Conservation (phyloP, 116 monocot species). For the Posidonia oceanica region DNA sequence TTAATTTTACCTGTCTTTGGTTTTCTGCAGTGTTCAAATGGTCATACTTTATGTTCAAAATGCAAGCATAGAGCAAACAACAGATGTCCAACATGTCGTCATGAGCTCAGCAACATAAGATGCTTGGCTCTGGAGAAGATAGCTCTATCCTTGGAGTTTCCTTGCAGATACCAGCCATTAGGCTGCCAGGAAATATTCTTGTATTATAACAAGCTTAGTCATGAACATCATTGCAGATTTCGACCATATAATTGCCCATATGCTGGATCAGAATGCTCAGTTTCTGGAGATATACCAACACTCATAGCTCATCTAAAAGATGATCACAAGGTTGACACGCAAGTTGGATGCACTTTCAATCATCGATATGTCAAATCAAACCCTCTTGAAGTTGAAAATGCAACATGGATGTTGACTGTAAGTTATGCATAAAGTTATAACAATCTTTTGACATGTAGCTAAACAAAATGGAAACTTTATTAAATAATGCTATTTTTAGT, state of each 20-base stretch:
- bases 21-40: constrained; percentile 49
- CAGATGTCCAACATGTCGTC: constrained; percentile 54
- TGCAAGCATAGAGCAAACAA: constrained; percentile 54
- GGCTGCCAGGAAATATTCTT: constrained; percentile 39
- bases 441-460: no score
- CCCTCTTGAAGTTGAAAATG: constrained; percentile 48
- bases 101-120: constrained; percentile 51
- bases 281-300: constrained; percentile 37
- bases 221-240: constrained; percentile 43
- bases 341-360: constrained; percentile 44
- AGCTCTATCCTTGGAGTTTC: constrained; percentile 42
- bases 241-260: constrained; percentile 50
- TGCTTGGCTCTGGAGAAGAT: constrained; percentile 52
- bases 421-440: neutral
- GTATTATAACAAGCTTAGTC: constrained; percentile 41
- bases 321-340: constrained; percentile 56
- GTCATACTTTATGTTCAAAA: constrained; percentile 52
- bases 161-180: constrained; percentile 31
- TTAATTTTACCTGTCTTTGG: neutral
- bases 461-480: no score
- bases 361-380: constrained; percentile 54
- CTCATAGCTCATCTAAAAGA: constrained; percentile 39
- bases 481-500: no score
- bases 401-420: constrained; percentile 59
- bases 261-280: constrained; percentile 43